Evolutionary conservation across 2,329 filamentous ascomycete genomes (phyloP).

Genomic region (Aspergillus awamori): DNA sequence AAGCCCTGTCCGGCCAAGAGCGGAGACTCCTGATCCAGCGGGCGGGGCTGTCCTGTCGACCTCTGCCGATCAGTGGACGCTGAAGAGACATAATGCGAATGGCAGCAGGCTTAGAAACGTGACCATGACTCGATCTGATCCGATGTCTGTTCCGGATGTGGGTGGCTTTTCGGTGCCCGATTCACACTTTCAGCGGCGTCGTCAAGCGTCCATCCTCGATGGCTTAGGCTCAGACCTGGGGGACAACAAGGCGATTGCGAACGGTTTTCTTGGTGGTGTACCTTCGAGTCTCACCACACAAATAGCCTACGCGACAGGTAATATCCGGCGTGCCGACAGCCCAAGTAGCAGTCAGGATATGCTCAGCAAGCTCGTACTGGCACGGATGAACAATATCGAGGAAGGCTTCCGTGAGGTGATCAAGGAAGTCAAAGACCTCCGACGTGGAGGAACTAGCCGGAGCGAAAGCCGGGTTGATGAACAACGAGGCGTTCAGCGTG

Average conservation of each 20-base stretch:
- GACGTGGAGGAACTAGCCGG: conserved; percentile 49
- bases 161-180: conserved; percentile 57
- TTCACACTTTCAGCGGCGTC: conserved; percentile 35
- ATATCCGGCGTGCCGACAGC: conserved; percentile 51
- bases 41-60: conserved; percentile 44
- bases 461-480: conserved; percentile 35
- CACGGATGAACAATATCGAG: conserved; percentile 89
- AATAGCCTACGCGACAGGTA: conserved; percentile 72
- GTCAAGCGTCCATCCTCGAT: conserved; percentile 68
- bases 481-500: conserved; percentile 22
- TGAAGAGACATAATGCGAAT: conserved; percentile 42
- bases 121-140: conserved; percentile 54
- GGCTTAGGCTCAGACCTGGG: conserved; percentile 75
- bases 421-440: conserved; percentile 69
- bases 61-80: conserved; percentile 45
- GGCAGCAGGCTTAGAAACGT: conserved; percentile 59
- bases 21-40: conserved; percentile 37
- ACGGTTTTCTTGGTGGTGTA: conserved; percentile 64
- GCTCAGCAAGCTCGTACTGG: conserved; percentile 77
- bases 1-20: conserved; percentile 24
- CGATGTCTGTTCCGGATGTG: conserved; percentile 60
- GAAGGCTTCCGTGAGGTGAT: conserved; percentile 88
- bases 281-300: conserved; percentile 80
- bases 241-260: conserved; percentile 62
- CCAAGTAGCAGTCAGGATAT: conserved; percentile 67